Evolutionary conservation across 306 rosid genomes (phyloP).

Genomic region (Spatholobus suberectus): DNA sequence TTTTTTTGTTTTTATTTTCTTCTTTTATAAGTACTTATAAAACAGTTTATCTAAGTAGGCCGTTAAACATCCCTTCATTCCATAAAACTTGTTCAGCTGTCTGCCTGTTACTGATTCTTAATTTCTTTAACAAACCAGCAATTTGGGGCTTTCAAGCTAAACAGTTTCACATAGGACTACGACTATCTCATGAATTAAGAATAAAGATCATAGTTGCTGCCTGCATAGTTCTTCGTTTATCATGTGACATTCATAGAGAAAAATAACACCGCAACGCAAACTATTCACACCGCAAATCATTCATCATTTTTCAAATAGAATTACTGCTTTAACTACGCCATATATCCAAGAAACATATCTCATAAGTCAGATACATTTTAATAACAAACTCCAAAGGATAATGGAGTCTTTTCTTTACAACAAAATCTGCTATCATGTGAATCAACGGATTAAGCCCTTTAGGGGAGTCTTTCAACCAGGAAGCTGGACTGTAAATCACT

Average conservation of each 20-base stretch:
- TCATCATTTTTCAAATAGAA: slow-evolving; percentile 10
- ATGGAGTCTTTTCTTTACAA: slow-evolving; percentile 41
- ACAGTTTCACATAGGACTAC: not conserved
- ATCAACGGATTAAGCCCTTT: slow-evolving; percentile 1
- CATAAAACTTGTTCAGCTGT: not conserved
- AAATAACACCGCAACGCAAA: not conserved
- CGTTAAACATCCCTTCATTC: not conserved
- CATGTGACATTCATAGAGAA: not conserved
- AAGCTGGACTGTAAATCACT: slow-evolving; percentile 45
- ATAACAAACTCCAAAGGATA: not conserved
- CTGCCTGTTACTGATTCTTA: not conserved
- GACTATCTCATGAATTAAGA: not conserved
- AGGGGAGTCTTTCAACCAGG: slow-evolving; percentile 12
- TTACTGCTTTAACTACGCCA: slow-evolving; percentile 17
- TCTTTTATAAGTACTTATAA: no score
- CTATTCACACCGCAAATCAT: not conserved
- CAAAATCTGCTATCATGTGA: slow-evolving; percentile 15
- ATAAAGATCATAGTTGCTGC: not conserved
- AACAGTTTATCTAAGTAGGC: no score
- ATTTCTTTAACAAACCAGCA: not conserved
- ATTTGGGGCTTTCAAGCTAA: not conserved
- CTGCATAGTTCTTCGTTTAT: not conserved
- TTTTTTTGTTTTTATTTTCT: no score
- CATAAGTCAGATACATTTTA: slow-evolving; percentile 16
- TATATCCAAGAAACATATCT: slow-evolving; percentile 8